These are phyloP conservation scores for Xylariaceae sp. DNA, from an alignment of 2,329 filamentous ascomycete genomes.

Conservation along the genomic window DNA sequence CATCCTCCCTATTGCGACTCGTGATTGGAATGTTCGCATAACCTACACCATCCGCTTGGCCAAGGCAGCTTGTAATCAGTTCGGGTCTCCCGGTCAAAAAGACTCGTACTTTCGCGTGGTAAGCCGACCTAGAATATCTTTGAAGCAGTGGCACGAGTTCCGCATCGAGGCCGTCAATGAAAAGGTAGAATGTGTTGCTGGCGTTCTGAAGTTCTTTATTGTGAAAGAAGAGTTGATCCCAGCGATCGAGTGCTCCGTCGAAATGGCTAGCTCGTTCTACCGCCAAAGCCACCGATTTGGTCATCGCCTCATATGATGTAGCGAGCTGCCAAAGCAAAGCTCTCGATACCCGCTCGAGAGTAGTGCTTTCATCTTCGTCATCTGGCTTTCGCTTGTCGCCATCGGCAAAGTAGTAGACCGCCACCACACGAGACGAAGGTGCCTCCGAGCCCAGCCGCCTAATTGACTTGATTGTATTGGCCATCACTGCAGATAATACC, in stretches of 20 bases:
- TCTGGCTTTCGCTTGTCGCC: slow-evolving; percentile 41
- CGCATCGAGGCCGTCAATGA: slow-evolving; percentile 41
- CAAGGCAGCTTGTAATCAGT: slow-evolving; percentile 28
- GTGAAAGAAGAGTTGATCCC: slow-evolving; percentile 42
- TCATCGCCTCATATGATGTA: slow-evolving; percentile 43
- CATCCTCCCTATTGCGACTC: slow-evolving; percentile 37
- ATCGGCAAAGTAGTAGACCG: slow-evolving; percentile 42
- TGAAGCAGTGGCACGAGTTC: slow-evolving; percentile 38
- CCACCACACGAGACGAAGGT: slow-evolving; percentile 37
- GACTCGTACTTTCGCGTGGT: slow-evolving; percentile 36
- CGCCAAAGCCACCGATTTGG: slow-evolving; percentile 41
- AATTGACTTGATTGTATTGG: slow-evolving; percentile 41
- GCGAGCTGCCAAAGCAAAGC: slow-evolving; percentile 44
- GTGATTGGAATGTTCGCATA: slow-evolving; percentile 37
- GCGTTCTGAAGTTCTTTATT: slow-evolving; percentile 41
- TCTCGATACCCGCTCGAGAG: slow-evolving; percentile 36
- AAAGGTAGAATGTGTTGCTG: slow-evolving; percentile 43
- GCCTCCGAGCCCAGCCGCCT: slow-evolving; percentile 33
- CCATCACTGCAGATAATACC: slow-evolving; percentile 30
- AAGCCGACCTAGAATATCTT: slow-evolving; percentile 28
- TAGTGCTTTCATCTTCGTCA: slow-evolving; percentile 34
- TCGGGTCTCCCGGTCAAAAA: slow-evolving; percentile 38
- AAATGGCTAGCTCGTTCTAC: slow-evolving; percentile 38
- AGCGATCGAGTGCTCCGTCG: slow-evolving; percentile 39
- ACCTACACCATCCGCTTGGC: slow-evolving; percentile 17